These are phyloP conservation scores for Hypoxylon sp. DNA, from an alignment of 2,329 filamentous ascomycete species.

Conservation along the genomic window DNA sequence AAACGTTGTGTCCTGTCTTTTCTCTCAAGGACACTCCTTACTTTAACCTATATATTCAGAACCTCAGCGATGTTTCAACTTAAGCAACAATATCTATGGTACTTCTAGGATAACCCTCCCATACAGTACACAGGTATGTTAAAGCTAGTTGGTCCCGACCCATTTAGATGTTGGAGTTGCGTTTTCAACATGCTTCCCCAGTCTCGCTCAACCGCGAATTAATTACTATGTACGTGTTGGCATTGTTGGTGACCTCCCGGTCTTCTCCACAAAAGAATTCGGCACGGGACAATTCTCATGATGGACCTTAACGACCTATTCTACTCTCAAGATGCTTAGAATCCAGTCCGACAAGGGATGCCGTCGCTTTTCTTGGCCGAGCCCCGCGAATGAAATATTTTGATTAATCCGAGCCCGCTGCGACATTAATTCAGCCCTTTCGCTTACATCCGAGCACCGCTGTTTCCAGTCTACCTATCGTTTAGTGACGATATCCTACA, in stretches of 20 bases:
- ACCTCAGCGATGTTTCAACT: constrained; percentile 22
- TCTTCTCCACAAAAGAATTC: constrained; percentile 21
- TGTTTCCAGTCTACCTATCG: not conserved
- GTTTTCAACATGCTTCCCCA: constrained; percentile 11
- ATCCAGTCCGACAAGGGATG: not conserved
- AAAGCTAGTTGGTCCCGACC: constrained; percentile 7
- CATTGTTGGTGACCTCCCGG: constrained; percentile 13
- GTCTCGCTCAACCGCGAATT: constrained; percentile 8
- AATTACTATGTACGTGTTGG: too few species aligned
- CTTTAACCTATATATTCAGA: constrained; percentile 8
- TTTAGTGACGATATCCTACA: not conserved
- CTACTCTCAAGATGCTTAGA: not conserved
- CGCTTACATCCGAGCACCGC: not conserved
- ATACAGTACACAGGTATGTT: not conserved
- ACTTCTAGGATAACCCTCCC: not conserved
- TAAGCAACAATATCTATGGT: constrained; percentile 5
- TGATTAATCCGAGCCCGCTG: not conserved
- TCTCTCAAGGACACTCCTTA: constrained; percentile 3
- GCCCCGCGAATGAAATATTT: not conserved
- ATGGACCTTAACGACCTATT: not conserved
- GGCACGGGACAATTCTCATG: not conserved
- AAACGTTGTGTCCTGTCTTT: not conserved
- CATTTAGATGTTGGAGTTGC: constrained; percentile 31
- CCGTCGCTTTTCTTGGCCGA: not conserved
- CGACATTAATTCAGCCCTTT: not conserved